Evolutionary conservation across 2,329 filamentous ascomycete species (phyloP), one percentile per base, ranked within the genome.

Genomic region (Cytospora piceicola): DNA sequence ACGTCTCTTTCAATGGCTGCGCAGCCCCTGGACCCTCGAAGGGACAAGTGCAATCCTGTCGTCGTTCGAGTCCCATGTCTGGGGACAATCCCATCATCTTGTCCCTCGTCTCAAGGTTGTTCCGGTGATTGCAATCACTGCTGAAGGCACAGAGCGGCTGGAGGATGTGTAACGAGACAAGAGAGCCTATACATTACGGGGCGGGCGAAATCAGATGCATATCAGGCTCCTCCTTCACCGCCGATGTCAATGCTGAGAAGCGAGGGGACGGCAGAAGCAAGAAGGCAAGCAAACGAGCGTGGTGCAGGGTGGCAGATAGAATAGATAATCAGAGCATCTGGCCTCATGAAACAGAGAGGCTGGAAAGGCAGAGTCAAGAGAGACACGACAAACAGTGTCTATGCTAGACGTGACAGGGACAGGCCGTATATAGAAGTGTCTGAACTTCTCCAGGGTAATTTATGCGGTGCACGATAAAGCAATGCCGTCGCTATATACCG

Each of bases 21-120:
- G 11, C 32, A 36, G 46, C 64, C 20, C 34, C 60, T n/a, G 66
- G 57, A 20, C 20, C 51, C 9, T 66, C 60, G 42, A 67, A 68
- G 9, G 67, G 67, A 32, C 67, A 68, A 46, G 46, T 39, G 30
- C 64, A 67, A 17, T 62, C 52, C 12, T 55, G 30, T 32, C 59
- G 63, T 24, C 22, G 61, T 20, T n/a, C 46, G 32, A 64, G 42
- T 11, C 39, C 65, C 64, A 63, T 64, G 0, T 56, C 56, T 55
- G 17, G 22, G n/a, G n/a, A 14, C 24, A 27, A 14, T 4, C 29
- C 29, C 29, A 57, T 22, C 51, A 30, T 32, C 24, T 49, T 42
- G 46, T 32, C 32, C 42, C 15, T 58, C 52, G 61, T 61, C 39
- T 27, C 42, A 29, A 58, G 29, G 39, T 22, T 54, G 8, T 22